phyloP scores from a whole-genome alignment of 2,329 filamentous ascomycete genomes.

The Ampelomyces quisqualis region DNA sequence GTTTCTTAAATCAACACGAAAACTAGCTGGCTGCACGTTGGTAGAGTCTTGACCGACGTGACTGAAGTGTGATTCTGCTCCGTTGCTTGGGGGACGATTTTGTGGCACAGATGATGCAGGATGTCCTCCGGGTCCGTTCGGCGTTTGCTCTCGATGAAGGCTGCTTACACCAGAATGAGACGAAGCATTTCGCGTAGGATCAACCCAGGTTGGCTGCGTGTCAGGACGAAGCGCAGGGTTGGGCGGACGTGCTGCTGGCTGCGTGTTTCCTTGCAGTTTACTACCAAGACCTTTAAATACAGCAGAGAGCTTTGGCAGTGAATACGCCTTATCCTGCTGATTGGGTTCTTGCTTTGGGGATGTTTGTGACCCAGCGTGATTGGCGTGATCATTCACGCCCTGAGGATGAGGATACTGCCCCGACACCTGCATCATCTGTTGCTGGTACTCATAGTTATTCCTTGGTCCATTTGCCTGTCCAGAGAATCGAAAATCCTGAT shows the following conservation, averaged over 20 bases:
- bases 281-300: slow-evolving; percentile 50
- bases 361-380: slow-evolving; percentile 39
- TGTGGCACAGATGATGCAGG: slow-evolving; percentile 11
- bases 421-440: slow-evolving; percentile 35
- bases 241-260: slow-evolving; percentile 8
- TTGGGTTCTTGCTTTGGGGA: slow-evolving; percentile 22
- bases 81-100: slow-evolving; percentile 28
- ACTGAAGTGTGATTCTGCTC: slow-evolving; percentile 33
- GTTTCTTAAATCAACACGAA: slow-evolving; percentile 31
- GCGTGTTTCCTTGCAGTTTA: slow-evolving; percentile 20
- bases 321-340: slow-evolving; percentile 26
- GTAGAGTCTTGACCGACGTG: slow-evolving; percentile 35
- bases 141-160: slow-evolving; percentile 21
- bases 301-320: slow-evolving; percentile 32
- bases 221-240: slow-evolving; percentile 4
- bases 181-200: slow-evolving; percentile 20
- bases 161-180: slow-evolving; percentile 30
- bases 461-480: slow-evolving; percentile 14
- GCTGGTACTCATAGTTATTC: slow-evolving; percentile 35
- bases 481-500: slow-evolving; percentile 18
- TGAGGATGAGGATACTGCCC: slow-evolving; percentile 45
- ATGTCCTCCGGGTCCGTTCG: slow-evolving; percentile 18
- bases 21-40: slow-evolving; percentile 30
- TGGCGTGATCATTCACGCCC: slow-evolving; percentile 44
- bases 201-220: slow-evolving; percentile 2